A percentile compares a stretch with the other conserved stretches of the same genome.
Conservation (phyloP, 2,329 filamentous ascomycete species). For the Epichloe brachyelytri region DNA sequence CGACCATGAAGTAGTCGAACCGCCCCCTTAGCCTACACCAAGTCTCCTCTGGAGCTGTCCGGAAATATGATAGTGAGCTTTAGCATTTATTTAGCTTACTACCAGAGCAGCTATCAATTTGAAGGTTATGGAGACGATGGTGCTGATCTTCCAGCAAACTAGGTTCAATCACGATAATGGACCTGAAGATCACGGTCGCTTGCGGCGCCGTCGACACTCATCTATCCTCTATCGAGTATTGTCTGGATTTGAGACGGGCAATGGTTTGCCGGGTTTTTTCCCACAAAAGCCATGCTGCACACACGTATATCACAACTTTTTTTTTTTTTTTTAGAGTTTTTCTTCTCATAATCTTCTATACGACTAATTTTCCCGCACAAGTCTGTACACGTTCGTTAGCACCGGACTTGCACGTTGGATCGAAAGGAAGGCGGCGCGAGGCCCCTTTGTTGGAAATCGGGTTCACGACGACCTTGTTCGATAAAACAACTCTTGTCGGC, state of each 20-base stretch:
- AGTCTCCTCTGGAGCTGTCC: background rate
- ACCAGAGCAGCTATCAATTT: background rate
- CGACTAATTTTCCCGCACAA: background rate
- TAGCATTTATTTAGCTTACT: background rate
- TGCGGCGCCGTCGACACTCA: background rate
- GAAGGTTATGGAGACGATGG: background rate
- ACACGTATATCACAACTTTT: too few relatives aligned
- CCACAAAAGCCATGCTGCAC: too few relatives aligned
- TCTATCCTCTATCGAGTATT: background rate
- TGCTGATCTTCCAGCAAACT: background rate
- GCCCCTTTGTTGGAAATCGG: background rate
- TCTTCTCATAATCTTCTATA: too few relatives aligned
- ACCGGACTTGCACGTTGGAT: background rate
- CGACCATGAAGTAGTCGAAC: too few relatives aligned
- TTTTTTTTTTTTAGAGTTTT: too few relatives aligned
- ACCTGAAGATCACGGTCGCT: background rate
- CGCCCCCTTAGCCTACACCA: background rate
- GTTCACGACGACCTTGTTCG: background rate
- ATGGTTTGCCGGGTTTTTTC: too few relatives aligned
- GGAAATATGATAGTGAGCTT: background rate
- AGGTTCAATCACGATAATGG: background rate
- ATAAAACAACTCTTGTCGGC: background rate
- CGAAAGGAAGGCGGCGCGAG: background rate
- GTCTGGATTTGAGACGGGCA: background rate
- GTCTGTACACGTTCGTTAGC: background rate